A percentile compares a stretch with the other conserved stretches of the same genome.
Evolutionary conservation across 257 asterid genomes (phyloP).

Genomic region (Rhazya stricta): DNA sequence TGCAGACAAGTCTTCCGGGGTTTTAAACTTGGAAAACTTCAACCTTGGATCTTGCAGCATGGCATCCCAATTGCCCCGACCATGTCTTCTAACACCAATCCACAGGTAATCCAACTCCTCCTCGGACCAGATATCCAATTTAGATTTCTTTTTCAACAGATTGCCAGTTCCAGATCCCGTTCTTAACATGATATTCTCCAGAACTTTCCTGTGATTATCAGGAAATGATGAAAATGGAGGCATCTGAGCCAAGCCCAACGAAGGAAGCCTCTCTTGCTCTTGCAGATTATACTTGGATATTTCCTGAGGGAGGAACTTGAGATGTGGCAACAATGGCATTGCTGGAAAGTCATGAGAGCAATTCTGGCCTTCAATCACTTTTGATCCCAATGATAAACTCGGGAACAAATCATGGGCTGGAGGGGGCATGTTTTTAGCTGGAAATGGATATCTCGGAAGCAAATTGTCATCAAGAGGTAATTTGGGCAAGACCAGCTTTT

Average conservation of each 20-base stretch:
- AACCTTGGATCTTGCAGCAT: constrained; percentile 80
- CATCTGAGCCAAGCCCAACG: constrained; percentile 51
- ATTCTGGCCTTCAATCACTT: constrained; percentile 42
- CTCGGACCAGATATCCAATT: constrained; percentile 76
- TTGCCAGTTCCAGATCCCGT: constrained; percentile 67
- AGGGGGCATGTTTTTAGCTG: constrained; percentile 38
- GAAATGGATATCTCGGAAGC: constrained; percentile 60
- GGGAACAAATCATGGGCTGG: constrained; percentile 59
- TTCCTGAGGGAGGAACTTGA: constrained; percentile 51
- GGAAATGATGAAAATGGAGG: constrained; percentile 64
- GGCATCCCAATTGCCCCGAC: constrained; percentile 86
- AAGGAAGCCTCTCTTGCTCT: constrained; percentile 53
- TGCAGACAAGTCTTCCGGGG: constrained; percentile 58
- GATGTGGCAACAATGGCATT: constrained; percentile 65
- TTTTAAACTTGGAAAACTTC: constrained; percentile 71
- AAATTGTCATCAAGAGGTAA: constrained; percentile 65
- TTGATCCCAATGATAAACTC: constrained; percentile 71
- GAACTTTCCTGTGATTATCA: constrained; percentile 78
- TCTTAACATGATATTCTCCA: constrained; percentile 66
- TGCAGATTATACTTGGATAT: constrained; percentile 46
- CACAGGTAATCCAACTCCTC: constrained; percentile 94
- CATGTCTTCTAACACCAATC: constrained; percentile 95
- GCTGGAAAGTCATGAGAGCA: constrained; percentile 42
- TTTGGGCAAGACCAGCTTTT: constrained; percentile 59
- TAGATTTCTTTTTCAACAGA: constrained; percentile 44